Evolutionary conservation across 176 grass and related monocot genomes (phyloP), one percentile per base, ranked within the genome.

Genomic region (Tuctoria greenei): DNA sequence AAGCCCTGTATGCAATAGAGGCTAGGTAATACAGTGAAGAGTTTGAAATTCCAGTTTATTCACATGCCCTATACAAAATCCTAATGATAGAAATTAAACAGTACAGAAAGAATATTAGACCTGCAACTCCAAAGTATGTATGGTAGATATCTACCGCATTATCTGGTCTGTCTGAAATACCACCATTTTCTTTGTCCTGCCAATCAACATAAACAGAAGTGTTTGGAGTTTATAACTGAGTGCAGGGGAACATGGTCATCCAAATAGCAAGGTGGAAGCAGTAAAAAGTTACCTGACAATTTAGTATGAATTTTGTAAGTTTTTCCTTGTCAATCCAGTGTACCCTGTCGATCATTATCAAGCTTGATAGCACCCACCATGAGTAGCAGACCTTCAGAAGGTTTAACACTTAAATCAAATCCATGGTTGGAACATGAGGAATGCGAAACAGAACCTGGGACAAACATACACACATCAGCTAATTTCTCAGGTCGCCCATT

Each of bases 161-260:
- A 77, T 99, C 85, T 58, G 95, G 95, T 34, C 95, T 92, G 74
- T 99, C 92, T 58, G 95, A 99, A 86, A 99, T 99, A 40, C 95
- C 95, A 77, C 95, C 95, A 42, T 88, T 99, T 60, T 95, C 89
- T 66, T 44, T 81, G 50, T 99, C 95, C 95, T 99, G 66, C 45
- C 16, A 5, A 81, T 63, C 58, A 60, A 72, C 13, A 40, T 37
- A 61, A 39, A 67, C 15, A 41, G 28, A 24, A 82, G 1, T 34
- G 18, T 38, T 31, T n/a, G 67, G 61, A 67, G 28, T 15, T 23
- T 7, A 40, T 69, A 31, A 42, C 47, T 45, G 40, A 42, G 70
- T 37, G 55, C 27, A 61, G 38, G 45, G 47, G 41, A 3, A 58
- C 25, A 26, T 61, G 44, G 18, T 45, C 62, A 51, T 37, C 42